phyloP scores from a whole-genome alignment of 1,284 basidiomycete genomes.

The Austropuccinia psidii region DNA sequence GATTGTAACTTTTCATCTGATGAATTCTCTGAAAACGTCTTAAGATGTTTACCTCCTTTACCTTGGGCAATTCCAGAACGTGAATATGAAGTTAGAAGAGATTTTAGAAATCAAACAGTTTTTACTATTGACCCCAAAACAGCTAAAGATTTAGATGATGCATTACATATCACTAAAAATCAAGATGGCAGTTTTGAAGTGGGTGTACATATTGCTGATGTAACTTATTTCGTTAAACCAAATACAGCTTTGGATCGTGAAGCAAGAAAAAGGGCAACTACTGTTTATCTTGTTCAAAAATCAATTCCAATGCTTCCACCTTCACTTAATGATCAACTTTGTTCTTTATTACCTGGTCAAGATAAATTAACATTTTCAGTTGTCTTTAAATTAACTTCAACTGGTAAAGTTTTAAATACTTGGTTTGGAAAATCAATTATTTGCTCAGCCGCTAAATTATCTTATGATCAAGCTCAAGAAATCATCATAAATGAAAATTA shows the following conservation, averaged over 20 bases:
- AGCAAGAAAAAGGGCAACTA: conserved; percentile 91
- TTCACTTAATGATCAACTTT: conserved; percentile 77
- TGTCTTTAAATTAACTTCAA: conserved; percentile 74
- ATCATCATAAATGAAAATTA: no score
- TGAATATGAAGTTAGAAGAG: conserved; percentile 73
- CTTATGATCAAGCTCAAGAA: conserved; percentile 68
- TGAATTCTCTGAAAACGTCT: conserved; percentile 58
- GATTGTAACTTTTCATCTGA: conserved; percentile 66
- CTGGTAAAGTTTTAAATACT: conserved; percentile 72
- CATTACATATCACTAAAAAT: conserved; percentile 75
- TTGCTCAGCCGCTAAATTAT: conserved; percentile 76
- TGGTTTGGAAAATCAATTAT: conserved; percentile 91
- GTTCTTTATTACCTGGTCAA: conserved; percentile 75
- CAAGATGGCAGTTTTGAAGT: conserved; percentile 86
- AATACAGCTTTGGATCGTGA: conserved; percentile 96
- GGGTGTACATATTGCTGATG: conserved; percentile 90
- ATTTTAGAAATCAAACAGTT: conserved; percentile 71
- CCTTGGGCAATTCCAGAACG: conserved; percentile 92
- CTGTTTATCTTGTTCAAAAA: conserved; percentile 90
- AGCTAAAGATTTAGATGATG: conserved; percentile 91
- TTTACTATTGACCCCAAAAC: conserved; percentile 88
- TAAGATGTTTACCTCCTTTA: conserved; percentile 87
- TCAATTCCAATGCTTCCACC: conserved; percentile 95
- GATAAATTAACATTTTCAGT: conserved; percentile 85
- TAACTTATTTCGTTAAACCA: conserved; percentile 67